A percentile compares a stretch with the other conserved stretches of the same genome.
These are phyloP conservation scores for Acanthamoeba triangularis DNA, from an alignment of 208 protist species.

Conservation along the genomic window DNA sequence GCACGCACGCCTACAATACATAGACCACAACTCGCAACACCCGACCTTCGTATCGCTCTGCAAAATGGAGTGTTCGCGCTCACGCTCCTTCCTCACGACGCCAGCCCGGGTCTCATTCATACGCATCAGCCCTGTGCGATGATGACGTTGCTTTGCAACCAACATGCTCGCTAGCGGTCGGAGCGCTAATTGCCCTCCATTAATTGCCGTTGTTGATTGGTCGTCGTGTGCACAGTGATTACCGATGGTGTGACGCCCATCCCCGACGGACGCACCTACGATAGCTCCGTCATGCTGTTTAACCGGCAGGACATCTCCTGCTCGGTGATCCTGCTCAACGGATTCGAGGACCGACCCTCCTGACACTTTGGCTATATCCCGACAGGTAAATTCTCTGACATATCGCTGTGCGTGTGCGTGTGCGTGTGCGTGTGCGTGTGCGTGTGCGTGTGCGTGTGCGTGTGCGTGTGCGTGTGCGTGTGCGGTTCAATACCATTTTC, in stretches of 20 bases:
- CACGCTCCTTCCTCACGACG: conserved; percentile 58
- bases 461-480: no score
- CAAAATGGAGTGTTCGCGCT: conserved; percentile 74
- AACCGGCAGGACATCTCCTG: conserved; percentile 71
- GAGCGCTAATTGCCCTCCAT: no score
- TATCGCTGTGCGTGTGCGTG: no score
- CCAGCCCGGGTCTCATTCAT: conserved; percentile 32
- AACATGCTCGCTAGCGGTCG: no score
- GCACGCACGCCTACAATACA: no score
- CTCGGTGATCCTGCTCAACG: conserved; percentile 57
- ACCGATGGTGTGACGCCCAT: conserved; percentile 61
- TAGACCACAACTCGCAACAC: background rate
- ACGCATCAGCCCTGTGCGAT: background rate
- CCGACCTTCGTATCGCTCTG: conserved; percentile 54
- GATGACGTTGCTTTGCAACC: background rate
- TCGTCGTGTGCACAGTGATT: conserved; percentile 36
- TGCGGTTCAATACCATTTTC: background rate
- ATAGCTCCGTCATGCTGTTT: conserved; percentile 69
- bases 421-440: no score
- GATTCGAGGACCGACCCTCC: background rate
- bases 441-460: no score
- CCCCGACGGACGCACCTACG: conserved; percentile 59
- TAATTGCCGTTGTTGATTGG: background rate
- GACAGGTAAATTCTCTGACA: no score
- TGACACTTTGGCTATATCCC: conserved; percentile 74